These are phyloP conservation scores for Phaeotremella fagi DNA, from an alignment of 768 basidiomycete genomes.

Conservation along the genomic window DNA sequence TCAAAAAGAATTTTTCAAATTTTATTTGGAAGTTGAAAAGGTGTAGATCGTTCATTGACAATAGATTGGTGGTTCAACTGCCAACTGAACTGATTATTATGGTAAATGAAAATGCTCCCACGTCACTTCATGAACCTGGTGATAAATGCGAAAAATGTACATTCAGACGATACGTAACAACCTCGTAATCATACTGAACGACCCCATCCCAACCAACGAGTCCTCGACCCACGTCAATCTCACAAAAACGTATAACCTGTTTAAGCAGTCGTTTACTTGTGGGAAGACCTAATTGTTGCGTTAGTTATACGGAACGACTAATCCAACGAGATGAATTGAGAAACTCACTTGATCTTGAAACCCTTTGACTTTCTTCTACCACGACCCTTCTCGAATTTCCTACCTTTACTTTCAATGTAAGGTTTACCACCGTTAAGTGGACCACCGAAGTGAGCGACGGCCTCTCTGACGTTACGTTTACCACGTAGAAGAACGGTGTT, in stretches of 20 bases:
- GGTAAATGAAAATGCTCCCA: too few species aligned
- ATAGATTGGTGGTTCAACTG: too few species aligned
- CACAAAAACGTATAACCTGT: not conserved
- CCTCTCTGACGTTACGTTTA: slow-evolving; percentile 86
- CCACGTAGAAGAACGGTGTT: slow-evolving; percentile 93
- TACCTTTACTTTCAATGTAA: slow-evolving; percentile 88
- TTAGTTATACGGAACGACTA: too few species aligned
- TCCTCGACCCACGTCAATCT: not conserved
- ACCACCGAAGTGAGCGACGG: slow-evolving; percentile 94
- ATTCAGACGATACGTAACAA: not conserved
- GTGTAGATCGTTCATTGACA: too few species aligned
- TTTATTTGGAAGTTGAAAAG: too few species aligned
- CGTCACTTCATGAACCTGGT: too few species aligned
- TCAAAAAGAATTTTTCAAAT: too few species aligned
- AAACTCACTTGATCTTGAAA: slow-evolving; percentile 50
- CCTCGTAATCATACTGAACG: not conserved
- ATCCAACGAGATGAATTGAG: too few species aligned
- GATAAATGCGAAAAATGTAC: not conserved
- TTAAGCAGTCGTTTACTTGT: not conserved
- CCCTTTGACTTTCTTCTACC: slow-evolving; percentile 76
- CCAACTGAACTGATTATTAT: too few species aligned
- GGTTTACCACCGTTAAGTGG: slow-evolving; percentile 99
- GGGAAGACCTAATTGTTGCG: too few species aligned
- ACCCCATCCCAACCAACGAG: not conserved
- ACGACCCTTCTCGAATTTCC: slow-evolving; percentile 98